These are phyloP conservation scores for Pichiaceae sp. DNA, from an alignment of 1,139 yeast species.

Conservation along the genomic window DNA sequence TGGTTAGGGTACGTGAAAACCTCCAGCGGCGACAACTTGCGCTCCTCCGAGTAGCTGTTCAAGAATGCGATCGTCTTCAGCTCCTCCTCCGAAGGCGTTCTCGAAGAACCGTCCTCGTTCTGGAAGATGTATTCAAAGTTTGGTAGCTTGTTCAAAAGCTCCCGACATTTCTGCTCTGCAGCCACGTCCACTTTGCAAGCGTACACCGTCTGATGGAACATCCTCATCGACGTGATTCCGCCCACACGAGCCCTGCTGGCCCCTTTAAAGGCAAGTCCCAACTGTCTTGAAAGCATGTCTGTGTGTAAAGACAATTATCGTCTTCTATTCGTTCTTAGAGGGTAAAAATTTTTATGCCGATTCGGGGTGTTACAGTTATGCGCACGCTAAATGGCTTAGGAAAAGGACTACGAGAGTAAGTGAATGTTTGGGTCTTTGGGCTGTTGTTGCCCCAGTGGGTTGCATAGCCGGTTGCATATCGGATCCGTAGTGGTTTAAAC, in stretches of 20 bases:
- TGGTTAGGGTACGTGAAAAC: constrained; percentile 47
- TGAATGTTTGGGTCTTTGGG: no score
- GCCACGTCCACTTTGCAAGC: constrained; percentile 10
- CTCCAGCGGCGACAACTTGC: constrained; percentile 49
- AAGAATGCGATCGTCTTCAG: constrained; percentile 68
- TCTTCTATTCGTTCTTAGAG: neutral
- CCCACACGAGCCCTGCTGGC: neutral
- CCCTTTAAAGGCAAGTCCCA: neutral
- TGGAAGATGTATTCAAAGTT: constrained; percentile 55
- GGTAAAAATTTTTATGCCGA: neutral
- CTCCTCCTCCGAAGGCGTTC: constrained; percentile 65
- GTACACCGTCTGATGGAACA: constrained; percentile 7
- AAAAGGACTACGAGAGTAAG: no score
- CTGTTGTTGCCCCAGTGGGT: no score
- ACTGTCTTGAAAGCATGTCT: neutral
- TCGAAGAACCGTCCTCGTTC: constrained; percentile 70
- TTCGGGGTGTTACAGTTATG: neutral
- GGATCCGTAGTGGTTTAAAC: no score
- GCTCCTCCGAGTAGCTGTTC: constrained; percentile 50
- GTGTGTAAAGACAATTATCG: neutral
- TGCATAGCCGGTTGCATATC: no score
- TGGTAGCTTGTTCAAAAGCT: constrained; percentile 33
- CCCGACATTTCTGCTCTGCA: constrained; percentile 23
- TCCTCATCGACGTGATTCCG: constrained; percentile 2
- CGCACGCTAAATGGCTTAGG: no score